Base-by-base conservation (phyloP, 306 rosid genomes). In the Bauhinia variegata region DNA sequence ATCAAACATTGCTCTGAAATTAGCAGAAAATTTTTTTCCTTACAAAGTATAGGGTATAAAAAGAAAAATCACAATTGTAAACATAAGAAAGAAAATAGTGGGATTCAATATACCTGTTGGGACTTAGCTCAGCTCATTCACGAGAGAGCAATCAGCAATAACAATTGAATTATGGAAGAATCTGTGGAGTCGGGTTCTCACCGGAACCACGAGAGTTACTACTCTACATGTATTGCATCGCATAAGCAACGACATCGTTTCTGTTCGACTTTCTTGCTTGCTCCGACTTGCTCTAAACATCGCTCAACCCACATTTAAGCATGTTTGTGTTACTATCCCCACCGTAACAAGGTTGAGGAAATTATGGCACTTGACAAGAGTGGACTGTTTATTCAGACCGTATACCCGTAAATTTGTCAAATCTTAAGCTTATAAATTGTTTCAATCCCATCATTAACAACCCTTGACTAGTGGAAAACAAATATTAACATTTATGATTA, bases 381-480 rank as follows among this genome's bases (percentile, higher is more conserved):
- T 23, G 28, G 28, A 23, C 1, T 23, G 28, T 23, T 23, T 23
- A 23, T 23, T 23, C 28, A 23, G 28, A 23, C 28, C 28, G 28
- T 23, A 23, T 23, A 23, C 28, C 1, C 28, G 2, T 23, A 23
- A 23, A 23, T 23, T 23, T 23, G 28, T 23, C 28, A 1, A 1
- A 23, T 23, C 28, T 23, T 23, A 23, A 39, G 33, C 3, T 66
- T 39, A 70, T 52, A 46, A 31, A 38, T 33, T 33, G 82, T 64
- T 63, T 80, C 77, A 70, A 71, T 79, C 7, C 61, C 59, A 76
- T 67, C 75, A 34, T 53, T 46, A 57, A 13, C 69, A 68, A 63
- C 79, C 34, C 68, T 1, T 11, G 2, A 8, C n/a, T 41, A 10
- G 12, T 10, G n/a, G 11, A 41, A 11, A 11, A 41, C 14, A 41